Percentiles rank a stretch among this genome's conserved stretches.
These are phyloP conservation scores for Ramularia collo-cygni DNA, from an alignment of 2,329 filamentous ascomycete genomes.

Conservation along the genomic window DNA sequence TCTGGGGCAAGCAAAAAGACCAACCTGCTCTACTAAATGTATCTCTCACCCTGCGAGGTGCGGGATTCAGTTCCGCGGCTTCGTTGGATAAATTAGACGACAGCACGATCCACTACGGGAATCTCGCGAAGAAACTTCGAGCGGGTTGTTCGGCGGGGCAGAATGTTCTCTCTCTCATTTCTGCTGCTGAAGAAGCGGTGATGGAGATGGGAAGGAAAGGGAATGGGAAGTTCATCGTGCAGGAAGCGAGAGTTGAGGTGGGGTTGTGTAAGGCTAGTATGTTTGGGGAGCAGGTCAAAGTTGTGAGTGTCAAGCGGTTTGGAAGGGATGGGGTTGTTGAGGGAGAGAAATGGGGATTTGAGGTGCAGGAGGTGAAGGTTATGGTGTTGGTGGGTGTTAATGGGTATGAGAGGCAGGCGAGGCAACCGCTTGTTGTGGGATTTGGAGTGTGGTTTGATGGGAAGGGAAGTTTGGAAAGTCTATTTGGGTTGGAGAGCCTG, in stretches of 20 bases:
- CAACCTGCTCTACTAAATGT: conserved; percentile 60
- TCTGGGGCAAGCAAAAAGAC: conserved; percentile 58
- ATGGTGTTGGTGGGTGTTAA: conserved; percentile 69
- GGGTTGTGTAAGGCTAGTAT: conserved; percentile 62
- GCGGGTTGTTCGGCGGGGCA: conserved; percentile 12
- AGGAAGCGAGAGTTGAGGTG: conserved; percentile 30
- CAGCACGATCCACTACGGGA: conserved; percentile 73
- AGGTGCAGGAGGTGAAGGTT: conserved; percentile 48
- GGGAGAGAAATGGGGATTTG: conserved; percentile 12
- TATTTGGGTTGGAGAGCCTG: conserved; percentile 54
- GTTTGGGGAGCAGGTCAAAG: conserved; percentile 52
- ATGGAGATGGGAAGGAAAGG: conserved; percentile 24
- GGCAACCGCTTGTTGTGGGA: conserved; percentile 60
- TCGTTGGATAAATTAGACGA: conserved; percentile 53
- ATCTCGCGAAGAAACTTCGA: conserved; percentile 57
- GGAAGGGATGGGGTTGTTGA: conserved; percentile 13
- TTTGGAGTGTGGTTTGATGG: conserved; percentile 38
- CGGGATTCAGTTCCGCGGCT: conserved; percentile 52
- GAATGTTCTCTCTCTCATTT: background rate
- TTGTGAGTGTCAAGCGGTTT: conserved; percentile 16
- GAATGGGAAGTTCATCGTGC: conserved; percentile 15
- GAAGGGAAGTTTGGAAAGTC: conserved; percentile 16
- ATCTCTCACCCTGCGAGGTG: conserved; percentile 48
- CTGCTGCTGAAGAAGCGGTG: conserved; percentile 14
- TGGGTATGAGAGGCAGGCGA: conserved; percentile 56